Evolutionary conservation across 768 basidiomycete genomes (phyloP).

Genomic region (Russula dissimulans): DNA sequence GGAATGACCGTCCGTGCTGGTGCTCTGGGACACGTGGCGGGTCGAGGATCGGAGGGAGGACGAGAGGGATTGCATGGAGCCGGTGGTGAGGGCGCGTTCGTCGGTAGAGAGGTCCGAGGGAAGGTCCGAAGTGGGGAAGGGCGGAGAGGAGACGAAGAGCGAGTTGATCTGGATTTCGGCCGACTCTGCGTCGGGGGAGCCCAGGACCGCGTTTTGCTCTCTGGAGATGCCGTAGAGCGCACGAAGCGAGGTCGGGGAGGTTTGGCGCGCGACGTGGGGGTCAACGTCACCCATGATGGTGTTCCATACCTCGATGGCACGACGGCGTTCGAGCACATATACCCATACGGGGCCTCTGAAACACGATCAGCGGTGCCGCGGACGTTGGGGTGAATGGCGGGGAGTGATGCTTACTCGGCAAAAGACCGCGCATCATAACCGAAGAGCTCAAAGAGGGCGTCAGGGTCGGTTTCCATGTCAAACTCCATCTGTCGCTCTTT

Average conservation of each 20-base stretch:
- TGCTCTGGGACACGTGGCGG: slow-evolving; percentile 19
- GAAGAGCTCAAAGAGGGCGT: slow-evolving; percentile 69
- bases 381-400: background rate
- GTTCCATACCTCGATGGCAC: slow-evolving; percentile 72
- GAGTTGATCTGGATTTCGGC: slow-evolving; percentile 74
- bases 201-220: slow-evolving; percentile 61
- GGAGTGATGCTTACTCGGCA: slow-evolving; percentile 45
- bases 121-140: slow-evolving; percentile 61
- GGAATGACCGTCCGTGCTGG: slow-evolving; percentile 22
- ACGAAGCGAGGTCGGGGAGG: slow-evolving; percentile 58
- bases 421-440: slow-evolving; percentile 67
- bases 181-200: slow-evolving; percentile 52
- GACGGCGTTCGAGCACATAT: slow-evolving; percentile 75
- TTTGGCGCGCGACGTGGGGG: slow-evolving; percentile 43
- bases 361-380: background rate
- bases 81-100: slow-evolving; percentile 19
- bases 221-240: slow-evolving; percentile 52
- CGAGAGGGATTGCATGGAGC: slow-evolving; percentile 35
- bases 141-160: slow-evolving; percentile 76
- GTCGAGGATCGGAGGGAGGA: slow-evolving; percentile 36
- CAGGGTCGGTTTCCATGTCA: slow-evolving; percentile 74
- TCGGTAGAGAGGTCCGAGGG: slow-evolving; percentile 35
- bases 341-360: slow-evolving; percentile 82
- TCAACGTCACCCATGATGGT: slow-evolving; percentile 67
- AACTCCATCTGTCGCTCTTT: slow-evolving; percentile 89